Base-by-base conservation (phyloP, 73 alveolate species). In the Diophrys appendiculata region DNA sequence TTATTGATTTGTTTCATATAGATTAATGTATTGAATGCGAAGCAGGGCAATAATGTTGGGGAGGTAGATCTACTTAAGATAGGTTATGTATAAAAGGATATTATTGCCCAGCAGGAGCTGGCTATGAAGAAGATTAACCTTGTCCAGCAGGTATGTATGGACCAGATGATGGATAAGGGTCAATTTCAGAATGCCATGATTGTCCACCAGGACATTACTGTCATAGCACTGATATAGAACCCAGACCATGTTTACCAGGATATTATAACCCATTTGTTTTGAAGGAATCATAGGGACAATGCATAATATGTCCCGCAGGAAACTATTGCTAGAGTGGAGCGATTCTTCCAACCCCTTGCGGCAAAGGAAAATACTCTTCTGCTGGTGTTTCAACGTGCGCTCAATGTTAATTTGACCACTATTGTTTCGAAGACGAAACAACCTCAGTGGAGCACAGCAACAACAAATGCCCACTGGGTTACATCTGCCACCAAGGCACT, bases 81-180 rank as follows among this genome's bases (percentile, higher is more conserved):
- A 76, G 83, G 24, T 25, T 72, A 0, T 92, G 98, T 76, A 73
- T 85, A 11, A 84, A 84, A 32, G 98, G 98, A 14, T 73, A 90
- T 76, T 81, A 73, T 65, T 92, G 98, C 81, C 90, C 92, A 55
- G 93, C 90, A 18, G 95, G 93, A n/a, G 88, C 97, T 1, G 31
- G 80, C 22, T 82, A n/a, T n/a, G n/a, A n/a, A n/a, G n/a, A n/a
- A n/a, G n/a, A n/a, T n/a, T n/a, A n/a, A n/a, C n/a, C n/a, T n/a
- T n/a, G 92, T 29, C 87, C 92, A 31, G 73, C 68, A 14, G 92
- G 92, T 1, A 52, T 78, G 0, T 83, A 83, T 52, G 77, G 83
- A 5, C 56, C 55, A 30, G 0, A n/a, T n/a, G n/a, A n/a, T n/a
- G n/a, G n/a, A n/a, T n/a, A n/a, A n/a, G n/a, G n/a, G n/a, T n/a